Evolutionary conservation across 495 filamentous ascomycete species (phyloP).

Genomic region (Penicillium desertorum): DNA sequence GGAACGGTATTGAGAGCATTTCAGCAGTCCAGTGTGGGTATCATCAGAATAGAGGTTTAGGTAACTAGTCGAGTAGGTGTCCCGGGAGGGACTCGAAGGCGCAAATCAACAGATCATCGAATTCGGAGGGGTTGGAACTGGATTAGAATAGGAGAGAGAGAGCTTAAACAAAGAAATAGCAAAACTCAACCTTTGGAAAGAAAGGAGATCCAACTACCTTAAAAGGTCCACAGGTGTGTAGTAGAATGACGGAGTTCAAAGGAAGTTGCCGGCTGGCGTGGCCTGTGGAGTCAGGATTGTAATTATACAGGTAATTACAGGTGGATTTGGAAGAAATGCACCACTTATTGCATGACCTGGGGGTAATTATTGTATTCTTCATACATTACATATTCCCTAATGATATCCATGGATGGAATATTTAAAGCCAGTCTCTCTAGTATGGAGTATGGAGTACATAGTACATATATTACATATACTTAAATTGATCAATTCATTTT

Average conservation of each 20-base stretch:
- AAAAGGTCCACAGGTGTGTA: too few relatives aligned
- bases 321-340: not conserved
- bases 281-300: not conserved
- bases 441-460: too few relatives aligned
- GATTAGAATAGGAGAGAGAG: constrained; percentile 23
- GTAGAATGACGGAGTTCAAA: constrained; percentile 4
- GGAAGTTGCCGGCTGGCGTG: not conserved
- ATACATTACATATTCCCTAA: not conserved
- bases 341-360: too few relatives aligned
- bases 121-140: constrained; percentile 3
- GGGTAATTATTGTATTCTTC: not conserved
- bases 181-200: not conserved
- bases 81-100: constrained; percentile 20
- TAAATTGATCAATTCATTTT: not conserved
- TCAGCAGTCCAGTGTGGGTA: constrained; percentile 1
- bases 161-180: constrained; percentile 7
- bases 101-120: constrained; percentile 22
- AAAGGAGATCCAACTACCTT: not conserved
- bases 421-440: too few relatives aligned
- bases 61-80: constrained; percentile 3
- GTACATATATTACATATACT: too few relatives aligned
- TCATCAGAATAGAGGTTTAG: constrained; percentile 7
- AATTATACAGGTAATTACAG: not conserved
- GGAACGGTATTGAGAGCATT: constrained; percentile 26
- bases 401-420: not conserved